Evolutionary conservation across 805 yeast genomes (phyloP).

Genomic region (Brettanomyces nanus): DNA sequence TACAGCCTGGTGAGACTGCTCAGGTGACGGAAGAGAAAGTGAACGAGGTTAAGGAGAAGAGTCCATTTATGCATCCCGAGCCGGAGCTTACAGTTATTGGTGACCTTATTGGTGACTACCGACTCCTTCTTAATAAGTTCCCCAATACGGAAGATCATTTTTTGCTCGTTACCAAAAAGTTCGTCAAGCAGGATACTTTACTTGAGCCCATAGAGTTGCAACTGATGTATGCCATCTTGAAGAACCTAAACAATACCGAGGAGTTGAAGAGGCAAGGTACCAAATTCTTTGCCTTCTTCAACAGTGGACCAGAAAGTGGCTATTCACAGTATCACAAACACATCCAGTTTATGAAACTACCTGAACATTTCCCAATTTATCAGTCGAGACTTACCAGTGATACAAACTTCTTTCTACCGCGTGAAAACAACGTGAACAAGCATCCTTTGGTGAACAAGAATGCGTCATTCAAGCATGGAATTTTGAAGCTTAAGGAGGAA

Average conservation of each 20-base stretch:
- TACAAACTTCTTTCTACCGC: constrained; percentile 47
- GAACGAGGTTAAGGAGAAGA: constrained; percentile 27
- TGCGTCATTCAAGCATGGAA: constrained; percentile 74
- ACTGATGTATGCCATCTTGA: constrained; percentile 48
- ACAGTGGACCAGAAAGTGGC: constrained; percentile 82
- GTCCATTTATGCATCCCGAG: constrained; percentile 81
- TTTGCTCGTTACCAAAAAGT: constrained; percentile 67
- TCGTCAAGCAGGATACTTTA: constrained; percentile 64
- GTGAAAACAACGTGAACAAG: constrained; percentile 24
- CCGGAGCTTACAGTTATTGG: constrained; percentile 58
- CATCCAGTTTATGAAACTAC: constrained; percentile 73
- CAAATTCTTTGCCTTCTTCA: constrained; percentile 75
- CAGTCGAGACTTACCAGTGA: constrained; percentile 43
- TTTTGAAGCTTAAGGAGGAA: constrained; percentile 48
- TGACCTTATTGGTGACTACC: constrained; percentile 43
- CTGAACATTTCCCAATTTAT: constrained; percentile 48
- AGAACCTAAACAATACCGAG: constrained; percentile 34
- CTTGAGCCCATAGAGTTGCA: constrained; percentile 62
- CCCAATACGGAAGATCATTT: constrained; percentile 78
- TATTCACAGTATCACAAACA: constrained; percentile 96
- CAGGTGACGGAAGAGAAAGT: constrained; percentile 29
- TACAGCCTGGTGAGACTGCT: constrained; percentile 25
- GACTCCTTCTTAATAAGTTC: constrained; percentile 75
- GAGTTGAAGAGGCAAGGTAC: constrained; percentile 24
- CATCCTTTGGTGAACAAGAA: constrained; percentile 57